Base-by-base conservation (phyloP, 441 rosid species). In the Bruguiera hainesii region DNA sequence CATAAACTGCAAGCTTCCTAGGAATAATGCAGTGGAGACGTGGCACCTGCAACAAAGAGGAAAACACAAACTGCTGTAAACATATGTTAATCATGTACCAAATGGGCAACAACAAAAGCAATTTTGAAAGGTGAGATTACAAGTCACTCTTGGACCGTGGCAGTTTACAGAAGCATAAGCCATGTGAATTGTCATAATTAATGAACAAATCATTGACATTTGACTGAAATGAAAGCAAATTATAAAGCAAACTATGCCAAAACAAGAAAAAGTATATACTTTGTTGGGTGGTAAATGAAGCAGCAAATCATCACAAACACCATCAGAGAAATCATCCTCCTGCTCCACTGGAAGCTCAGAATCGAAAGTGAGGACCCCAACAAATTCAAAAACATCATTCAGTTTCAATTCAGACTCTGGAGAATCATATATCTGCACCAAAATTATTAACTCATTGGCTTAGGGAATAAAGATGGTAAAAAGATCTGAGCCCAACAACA, bases 371-470 rank as follows among this genome's bases (percentile, higher is more conserved):
- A 94, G 76, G 71, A 94, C 86, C 58, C 99, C 99, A 66, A 88
- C 60, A 71, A 94, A 94, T 77, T 91, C 99, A 72, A 89, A 82
- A 68, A 89, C 86, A 46, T 94, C 97, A 55, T 94, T 91, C 68
- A 91, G 87, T 81, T 89, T 91, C 76, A 88, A 64, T n/a, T 89
- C 97, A 30, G 91, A 82, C 77, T 89, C 97, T n/a, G 85, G 89
- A 67, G 85, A 71, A 78, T 91, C 92, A 74, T 94, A 94, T 52
- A 94, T 75, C 98, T 94, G 87, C 64, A 67, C 31, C n/a, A 35
- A 10, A 67, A 68, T 64, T 25, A 65, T 19, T n/a, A 42, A 33
- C 64, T 50, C 20, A 23, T 68, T 61, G 69, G 15, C 31, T 59
- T 28, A 53, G 30, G 50, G 9, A 23, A 29, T 28, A 62, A 46